These are phyloP conservation scores for Globisporangium nunn DNA, from an alignment of 352 stramenopile genomes.

Conservation along the genomic window DNA sequence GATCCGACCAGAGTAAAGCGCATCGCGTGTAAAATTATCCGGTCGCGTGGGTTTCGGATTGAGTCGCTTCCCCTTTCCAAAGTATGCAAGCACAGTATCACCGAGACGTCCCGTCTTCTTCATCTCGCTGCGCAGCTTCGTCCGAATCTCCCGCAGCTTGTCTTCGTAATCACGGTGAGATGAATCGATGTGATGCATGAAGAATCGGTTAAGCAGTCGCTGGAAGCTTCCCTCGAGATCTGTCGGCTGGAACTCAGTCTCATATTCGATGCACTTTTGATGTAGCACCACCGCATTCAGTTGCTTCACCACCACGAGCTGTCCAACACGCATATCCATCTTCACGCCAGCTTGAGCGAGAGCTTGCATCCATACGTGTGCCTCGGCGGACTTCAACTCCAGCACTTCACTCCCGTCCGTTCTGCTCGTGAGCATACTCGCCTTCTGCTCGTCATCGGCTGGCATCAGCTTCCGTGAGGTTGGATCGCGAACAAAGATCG, in stretches of 20 bases:
- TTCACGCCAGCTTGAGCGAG: slow-evolving; percentile 37
- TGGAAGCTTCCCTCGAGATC: slow-evolving; percentile 73
- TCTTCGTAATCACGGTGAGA: slow-evolving; percentile 37
- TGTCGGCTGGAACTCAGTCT: slow-evolving; percentile 44
- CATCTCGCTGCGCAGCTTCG: slow-evolving; percentile 40
- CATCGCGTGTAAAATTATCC: slow-evolving; percentile 33
- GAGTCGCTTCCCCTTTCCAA: slow-evolving; percentile 32
- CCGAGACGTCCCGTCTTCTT: slow-evolving; percentile 40
- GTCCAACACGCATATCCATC: slow-evolving; percentile 40
- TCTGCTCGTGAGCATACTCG: slow-evolving; percentile 31
- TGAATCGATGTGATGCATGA: slow-evolving; percentile 29
- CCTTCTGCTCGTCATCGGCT: slow-evolving; percentile 20
- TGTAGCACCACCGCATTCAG: slow-evolving; percentile 49
- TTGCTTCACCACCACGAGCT: slow-evolving; percentile 48
- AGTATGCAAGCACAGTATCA: slow-evolving; percentile 60
- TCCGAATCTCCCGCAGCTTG: slow-evolving; percentile 28
- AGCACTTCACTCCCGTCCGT: slow-evolving; percentile 28
- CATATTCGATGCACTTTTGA: slow-evolving; percentile 52
- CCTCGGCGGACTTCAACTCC: slow-evolving; percentile 45
- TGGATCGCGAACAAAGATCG: slow-evolving; percentile 26
- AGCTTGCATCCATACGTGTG: slow-evolving; percentile 50
- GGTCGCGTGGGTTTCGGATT: slow-evolving; percentile 39
- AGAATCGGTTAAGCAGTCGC: slow-evolving; percentile 56
- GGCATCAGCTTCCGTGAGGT: slow-evolving; percentile 23
- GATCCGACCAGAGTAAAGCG: slow-evolving; percentile 45